Evolutionary conservation across 208 protist genomes (phyloP), one percentile per base, ranked within the genome.

Genomic region (Trypanosomatidae sp.): DNA sequence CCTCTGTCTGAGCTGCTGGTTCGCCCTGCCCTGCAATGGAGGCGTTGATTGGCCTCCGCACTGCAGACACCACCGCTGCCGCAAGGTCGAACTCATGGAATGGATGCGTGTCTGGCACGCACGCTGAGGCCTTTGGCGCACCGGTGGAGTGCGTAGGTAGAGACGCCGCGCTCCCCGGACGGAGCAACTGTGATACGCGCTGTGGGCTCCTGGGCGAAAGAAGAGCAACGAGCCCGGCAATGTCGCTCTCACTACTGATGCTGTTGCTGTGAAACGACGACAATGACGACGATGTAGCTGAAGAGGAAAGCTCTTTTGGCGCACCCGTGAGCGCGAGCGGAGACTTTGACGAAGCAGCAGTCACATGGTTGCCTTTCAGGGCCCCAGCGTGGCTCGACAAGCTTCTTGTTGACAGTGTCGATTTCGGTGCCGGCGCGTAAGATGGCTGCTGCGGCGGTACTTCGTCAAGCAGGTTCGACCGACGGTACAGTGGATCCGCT

Each of bases 211-310:
- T 6, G 15, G 59, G 70, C 15, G 66, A 80, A 10, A 76, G 65
- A 15, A 62, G 56, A 12, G 62, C n/a, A 3, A 66, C 71, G 2
- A 76, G 69, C 55, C 44, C 70, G 22, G 46, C 52, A 33, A 76
- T 55, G 70, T 72, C 76, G 50, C 65, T 71, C 13, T 44, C 60
- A 30, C 8, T 65, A 30, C 47, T 50, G 36, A 41, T 69, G 68
- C 47, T 59, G 39, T 19, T 15, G 15, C 43, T 64, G 52, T 33
- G 39, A 39, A 25, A 33, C 17, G 39, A 49, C 39, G 73, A 50
- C 10, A 36, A 49, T 6, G 60, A 59, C 6, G 25, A 46, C n/a
- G 30, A 33, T 13, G 53, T 4, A 9, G n/a, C 13, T 3, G 64
- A 53, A 6, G 64, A 68, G 44, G 46, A 49, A 1, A 30, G 46